phyloP scores from a whole-genome alignment of 495 filamentous ascomycete species.

The Hypoxylon lienhwacheense region DNA sequence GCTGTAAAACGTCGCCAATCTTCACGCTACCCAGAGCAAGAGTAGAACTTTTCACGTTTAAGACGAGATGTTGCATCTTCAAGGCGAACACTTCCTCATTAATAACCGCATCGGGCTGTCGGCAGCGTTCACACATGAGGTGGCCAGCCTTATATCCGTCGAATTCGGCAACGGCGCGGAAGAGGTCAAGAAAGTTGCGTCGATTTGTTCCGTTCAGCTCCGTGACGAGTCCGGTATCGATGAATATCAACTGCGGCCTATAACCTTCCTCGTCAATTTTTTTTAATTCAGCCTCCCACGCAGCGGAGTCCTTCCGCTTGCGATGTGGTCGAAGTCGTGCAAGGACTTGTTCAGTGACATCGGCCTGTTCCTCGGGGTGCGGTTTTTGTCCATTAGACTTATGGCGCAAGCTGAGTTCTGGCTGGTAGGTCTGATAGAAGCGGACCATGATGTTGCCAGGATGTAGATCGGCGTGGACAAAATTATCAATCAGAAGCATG shows the following conservation, averaged over 20 bases:
- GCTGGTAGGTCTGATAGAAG: constrained; percentile 82
- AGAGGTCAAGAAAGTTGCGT: constrained; percentile 91
- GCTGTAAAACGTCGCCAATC: constrained; percentile 90
- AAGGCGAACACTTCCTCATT: constrained; percentile 88
- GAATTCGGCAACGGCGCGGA: constrained; percentile 94
- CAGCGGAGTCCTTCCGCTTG: constrained; percentile 54
- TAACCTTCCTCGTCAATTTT: constrained; percentile 89
- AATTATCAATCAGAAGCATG: constrained; percentile 98
- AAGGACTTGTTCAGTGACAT: constrained; percentile 87
- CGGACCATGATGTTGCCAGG: constrained; percentile 99
- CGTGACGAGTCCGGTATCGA: constrained; percentile 95
- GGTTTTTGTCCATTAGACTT: constrained; percentile 43
- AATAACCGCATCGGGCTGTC: constrained; percentile 85
- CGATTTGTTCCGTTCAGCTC: constrained; percentile 86
- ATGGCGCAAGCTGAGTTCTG: constrained; percentile 58
- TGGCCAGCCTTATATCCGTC: constrained; percentile 94
- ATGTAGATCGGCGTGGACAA: constrained; percentile 97
- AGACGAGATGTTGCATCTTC: constrained; percentile 93
- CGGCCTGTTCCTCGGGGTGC: constrained; percentile 58
- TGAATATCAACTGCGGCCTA: constrained; percentile 93
- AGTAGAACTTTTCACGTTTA: constrained; percentile 84
- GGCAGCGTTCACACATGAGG: constrained; percentile 93
- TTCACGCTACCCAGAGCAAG: constrained; percentile 93
- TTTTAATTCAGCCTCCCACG: constrained; percentile 72
- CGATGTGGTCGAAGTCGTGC: constrained; percentile 73